Percentiles rank a stretch among this genome's conserved stretches.
Evolutionary conservation across 129 eudicot genomes (phyloP).

Genomic region (Pittosporum tobira): DNA sequence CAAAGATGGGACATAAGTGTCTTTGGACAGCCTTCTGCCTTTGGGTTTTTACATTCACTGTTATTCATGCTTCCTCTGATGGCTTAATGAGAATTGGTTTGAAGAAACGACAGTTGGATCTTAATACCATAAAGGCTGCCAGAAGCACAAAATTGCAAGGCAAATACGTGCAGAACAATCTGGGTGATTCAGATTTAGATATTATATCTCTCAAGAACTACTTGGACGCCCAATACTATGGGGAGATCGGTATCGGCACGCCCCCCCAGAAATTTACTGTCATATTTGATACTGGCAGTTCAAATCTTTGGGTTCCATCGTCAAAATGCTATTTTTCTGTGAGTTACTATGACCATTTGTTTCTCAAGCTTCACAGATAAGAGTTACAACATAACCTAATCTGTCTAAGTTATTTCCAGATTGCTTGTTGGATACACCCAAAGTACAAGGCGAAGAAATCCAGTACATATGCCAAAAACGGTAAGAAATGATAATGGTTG

Average conservation of each 20-base stretch:
- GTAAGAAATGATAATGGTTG: slow-evolving; percentile 12
- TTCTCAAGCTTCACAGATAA: not conserved
- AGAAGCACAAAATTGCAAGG: slow-evolving; percentile 16
- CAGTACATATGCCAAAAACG: slow-evolving; percentile 40
- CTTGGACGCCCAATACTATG: slow-evolving; percentile 55
- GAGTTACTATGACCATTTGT: slow-evolving; percentile 11
- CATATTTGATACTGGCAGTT: slow-evolving; percentile 50
- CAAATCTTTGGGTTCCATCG: slow-evolving; percentile 67
- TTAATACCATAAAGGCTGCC: slow-evolving; percentile 21
- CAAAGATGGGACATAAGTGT: slow-evolving; percentile 16
- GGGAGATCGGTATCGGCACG: slow-evolving; percentile 55
- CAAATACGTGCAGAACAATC: slow-evolving; percentile 6
- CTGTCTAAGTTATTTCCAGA: slow-evolving; percentile 18
- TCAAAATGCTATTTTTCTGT: slow-evolving; percentile 50
- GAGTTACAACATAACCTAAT: not conserved
- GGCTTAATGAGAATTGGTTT: slow-evolving; percentile 22
- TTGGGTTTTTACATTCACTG: slow-evolving; percentile 17
- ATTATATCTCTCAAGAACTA: slow-evolving; percentile 34
- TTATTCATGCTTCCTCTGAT: slow-evolving; percentile 27
- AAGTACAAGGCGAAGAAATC: slow-evolving; percentile 47
- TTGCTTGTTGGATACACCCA: slow-evolving; percentile 39
- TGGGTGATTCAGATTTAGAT: slow-evolving; percentile 22
- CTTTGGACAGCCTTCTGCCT: slow-evolving; percentile 15
- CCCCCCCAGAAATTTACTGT: slow-evolving; percentile 59
- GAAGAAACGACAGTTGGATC: slow-evolving; percentile 30